Evolutionary conservation across 768 basidiomycete species (phyloP).

Genomic region (Russula sp.): DNA sequence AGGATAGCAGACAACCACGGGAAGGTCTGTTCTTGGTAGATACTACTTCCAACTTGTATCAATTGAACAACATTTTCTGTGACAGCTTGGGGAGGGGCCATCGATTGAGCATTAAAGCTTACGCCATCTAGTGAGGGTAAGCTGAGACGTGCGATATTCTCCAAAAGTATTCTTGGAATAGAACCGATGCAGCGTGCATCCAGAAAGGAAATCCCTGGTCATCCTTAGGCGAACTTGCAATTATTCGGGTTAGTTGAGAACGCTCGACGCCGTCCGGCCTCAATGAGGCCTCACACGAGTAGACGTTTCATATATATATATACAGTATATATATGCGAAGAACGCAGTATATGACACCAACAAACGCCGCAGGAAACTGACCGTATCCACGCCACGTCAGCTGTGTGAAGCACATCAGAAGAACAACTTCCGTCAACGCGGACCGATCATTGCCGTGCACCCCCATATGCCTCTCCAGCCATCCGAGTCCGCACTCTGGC

Average conservation of each 20-base stretch:
- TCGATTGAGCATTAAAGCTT: background rate
- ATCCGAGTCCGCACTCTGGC: slow-evolving; percentile 21
- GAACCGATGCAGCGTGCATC: too few relatives aligned
- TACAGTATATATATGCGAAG: background rate
- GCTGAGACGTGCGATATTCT: background rate
- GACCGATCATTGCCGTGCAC: slow-evolving; percentile 6
- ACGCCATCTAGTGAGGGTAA: background rate
- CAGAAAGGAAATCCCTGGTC: background rate
- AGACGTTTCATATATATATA: background rate
- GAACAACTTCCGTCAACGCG: background rate
- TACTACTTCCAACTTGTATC: background rate
- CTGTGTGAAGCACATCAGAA: background rate
- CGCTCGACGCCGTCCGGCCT: background rate
- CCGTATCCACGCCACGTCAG: background rate
- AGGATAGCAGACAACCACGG: background rate
- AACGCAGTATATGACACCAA: background rate
- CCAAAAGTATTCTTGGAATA: background rate
- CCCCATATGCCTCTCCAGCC: slow-evolving; percentile 23
- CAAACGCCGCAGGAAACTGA: background rate
- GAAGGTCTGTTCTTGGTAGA: background rate
- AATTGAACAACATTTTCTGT: background rate
- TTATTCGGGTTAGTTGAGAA: background rate
- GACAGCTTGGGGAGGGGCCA: background rate
- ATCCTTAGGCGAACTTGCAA: background rate
- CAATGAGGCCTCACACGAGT: background rate